These are phyloP conservation scores for Panellus pusillus DNA, from an alignment of 768 basidiomycete genomes.

Conservation along the genomic window DNA sequence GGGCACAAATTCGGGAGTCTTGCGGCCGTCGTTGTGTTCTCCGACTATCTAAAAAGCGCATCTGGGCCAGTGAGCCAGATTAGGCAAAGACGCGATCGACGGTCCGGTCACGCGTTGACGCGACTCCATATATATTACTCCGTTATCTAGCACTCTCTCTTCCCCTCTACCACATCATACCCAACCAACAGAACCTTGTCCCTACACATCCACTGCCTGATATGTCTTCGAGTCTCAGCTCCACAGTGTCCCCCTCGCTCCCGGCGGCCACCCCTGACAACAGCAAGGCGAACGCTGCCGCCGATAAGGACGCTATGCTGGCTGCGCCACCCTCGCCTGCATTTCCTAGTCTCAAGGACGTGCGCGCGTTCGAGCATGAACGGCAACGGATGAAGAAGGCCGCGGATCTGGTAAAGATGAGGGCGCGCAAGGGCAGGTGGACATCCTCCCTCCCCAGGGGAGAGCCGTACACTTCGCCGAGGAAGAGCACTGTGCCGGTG, in stretches of 20 bases:
- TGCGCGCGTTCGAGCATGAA: constrained; percentile 50
- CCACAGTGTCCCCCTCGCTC: constrained; percentile 5
- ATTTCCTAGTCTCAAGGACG: constrained; percentile 36
- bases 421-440: constrained; percentile 33
- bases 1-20: too few species aligned
- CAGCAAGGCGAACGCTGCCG: constrained; percentile 10
- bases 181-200: constrained; percentile 13
- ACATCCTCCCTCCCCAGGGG: constrained; percentile 19
- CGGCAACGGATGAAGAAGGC: constrained; percentile 47
- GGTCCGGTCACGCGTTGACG: background rate
- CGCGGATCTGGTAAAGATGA: constrained; percentile 37
- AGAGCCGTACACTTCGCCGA: constrained; percentile 12
- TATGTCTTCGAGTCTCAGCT: constrained; percentile 19
- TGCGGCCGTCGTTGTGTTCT: too few species aligned
- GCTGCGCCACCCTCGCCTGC: constrained; percentile 10
- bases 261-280: constrained; percentile 13
- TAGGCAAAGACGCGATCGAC: too few species aligned
- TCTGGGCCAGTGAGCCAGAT: too few species aligned
- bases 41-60: too few species aligned
- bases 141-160: constrained; percentile 1
- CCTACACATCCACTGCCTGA: constrained; percentile 5
- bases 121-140: background rate
- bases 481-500: constrained; percentile 15
- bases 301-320: constrained; percentile 20
- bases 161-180: background rate